A percentile compares a stretch with the other conserved stretches of the same genome.
phyloP scores from a whole-genome alignment of 306 rosid species.

The Cucumis sativus region Cucumber_9930_V3 NC_026658.2:2845501-2846000 shows the following conservation, averaged over 20 bases:
- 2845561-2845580: not conserved
- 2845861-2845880: constrained; percentile 82
- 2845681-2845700: not conserved
- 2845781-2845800: constrained; percentile 68
- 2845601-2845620: not conserved
- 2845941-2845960: constrained; percentile 6
- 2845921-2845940: constrained; percentile 1
- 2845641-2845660: not conserved
- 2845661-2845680: not conserved
- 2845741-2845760: constrained; percentile 37
- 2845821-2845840: constrained; percentile 63
- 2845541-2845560: too few species aligned
- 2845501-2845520: not conserved
- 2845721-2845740: constrained; percentile 3
- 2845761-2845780: constrained; percentile 74
- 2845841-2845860: constrained; percentile 59
- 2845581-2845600: not conserved
- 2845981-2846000: constrained; percentile 13
- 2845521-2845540: not conserved
- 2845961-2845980: constrained; percentile 13
- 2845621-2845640: not conserved
- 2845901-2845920: constrained; percentile 44
- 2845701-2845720: not conserved
- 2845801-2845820: constrained; percentile 63
- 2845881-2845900: constrained; percentile 63